Conservation (phyloP, 208 protist species). For the Strigomonas culicis region DNA sequence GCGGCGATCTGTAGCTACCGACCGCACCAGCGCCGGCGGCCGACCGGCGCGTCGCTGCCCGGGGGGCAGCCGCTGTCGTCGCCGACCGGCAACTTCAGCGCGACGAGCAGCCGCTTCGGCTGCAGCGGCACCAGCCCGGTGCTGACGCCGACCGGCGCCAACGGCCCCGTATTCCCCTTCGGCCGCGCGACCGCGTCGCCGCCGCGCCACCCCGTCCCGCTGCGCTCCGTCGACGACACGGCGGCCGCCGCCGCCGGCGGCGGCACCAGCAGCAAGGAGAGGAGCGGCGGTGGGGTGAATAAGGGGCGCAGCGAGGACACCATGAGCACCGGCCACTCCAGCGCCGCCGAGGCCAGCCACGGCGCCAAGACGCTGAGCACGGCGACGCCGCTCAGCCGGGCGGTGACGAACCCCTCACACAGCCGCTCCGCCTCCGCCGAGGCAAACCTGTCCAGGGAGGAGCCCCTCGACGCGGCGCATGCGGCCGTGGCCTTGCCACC, state of each 20-base stretch:
- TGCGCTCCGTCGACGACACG: background rate
- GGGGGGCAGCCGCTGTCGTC: background rate
- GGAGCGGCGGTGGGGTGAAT: background rate
- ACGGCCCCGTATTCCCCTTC: background rate
- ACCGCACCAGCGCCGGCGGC: background rate
- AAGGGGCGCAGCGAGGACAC: background rate
- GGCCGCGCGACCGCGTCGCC: background rate
- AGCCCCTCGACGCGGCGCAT: background rate
- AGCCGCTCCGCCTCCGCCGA: background rate
- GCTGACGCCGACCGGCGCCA: background rate
- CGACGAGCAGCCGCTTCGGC: background rate
- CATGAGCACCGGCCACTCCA: background rate
- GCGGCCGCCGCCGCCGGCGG: background rate
- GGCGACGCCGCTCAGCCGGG: background rate
- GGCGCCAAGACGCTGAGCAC: background rate
- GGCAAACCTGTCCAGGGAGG: background rate
- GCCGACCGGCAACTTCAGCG: background rate
- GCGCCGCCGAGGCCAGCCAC: background rate
- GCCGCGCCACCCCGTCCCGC: background rate
- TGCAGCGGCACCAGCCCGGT: background rate
- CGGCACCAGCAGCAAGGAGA: background rate
- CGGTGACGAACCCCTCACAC: background rate
- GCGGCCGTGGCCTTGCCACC: background rate
- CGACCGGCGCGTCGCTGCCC: background rate
- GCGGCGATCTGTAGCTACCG: slow-evolving; percentile 44